Percentiles rank a stretch among this genome's conserved stretches.
phyloP scores from a whole-genome alignment of 2,329 filamentous ascomycete species.

The Capronia coronata region DNA sequence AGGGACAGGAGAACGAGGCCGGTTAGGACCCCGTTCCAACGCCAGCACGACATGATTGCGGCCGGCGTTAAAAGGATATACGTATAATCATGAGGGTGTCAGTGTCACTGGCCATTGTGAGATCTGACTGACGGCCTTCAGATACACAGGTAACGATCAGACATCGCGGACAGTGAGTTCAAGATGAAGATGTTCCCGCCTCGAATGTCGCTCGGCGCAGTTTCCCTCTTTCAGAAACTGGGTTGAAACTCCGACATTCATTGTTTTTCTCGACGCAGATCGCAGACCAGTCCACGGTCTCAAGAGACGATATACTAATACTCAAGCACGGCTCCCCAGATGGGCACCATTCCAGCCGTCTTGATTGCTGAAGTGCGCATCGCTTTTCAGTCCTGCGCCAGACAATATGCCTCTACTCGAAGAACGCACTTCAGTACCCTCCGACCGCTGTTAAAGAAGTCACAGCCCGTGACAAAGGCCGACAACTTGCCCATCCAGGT shows the following conservation, averaged over 20 bases:
- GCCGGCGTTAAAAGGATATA: neutral
- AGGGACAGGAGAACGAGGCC: slow-evolving; percentile 3
- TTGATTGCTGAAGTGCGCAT: slow-evolving; percentile 22
- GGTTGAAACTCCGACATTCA: too few species aligned
- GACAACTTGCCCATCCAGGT: slow-evolving; percentile 19
- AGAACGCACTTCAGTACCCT: slow-evolving; percentile 19
- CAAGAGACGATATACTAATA: too few species aligned
- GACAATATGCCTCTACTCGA: slow-evolving; percentile 16
- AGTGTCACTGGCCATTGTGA: neutral
- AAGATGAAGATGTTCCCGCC: too few species aligned
- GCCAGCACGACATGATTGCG: slow-evolving; percentile 12
- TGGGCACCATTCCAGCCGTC: slow-evolving; percentile 16
- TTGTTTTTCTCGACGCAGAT: too few species aligned
- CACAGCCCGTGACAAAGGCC: neutral
- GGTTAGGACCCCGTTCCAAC: slow-evolving; percentile 5
- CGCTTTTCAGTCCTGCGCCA: slow-evolving; percentile 22
- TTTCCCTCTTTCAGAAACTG: too few species aligned
- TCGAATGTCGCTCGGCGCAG: slow-evolving; percentile 19
- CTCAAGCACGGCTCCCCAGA: slow-evolving; percentile 1
- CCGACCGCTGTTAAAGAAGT: slow-evolving; percentile 12
- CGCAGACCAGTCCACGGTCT: neutral
- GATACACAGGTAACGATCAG: too few species aligned
- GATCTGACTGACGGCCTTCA: too few species aligned
- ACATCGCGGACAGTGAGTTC: too few species aligned
- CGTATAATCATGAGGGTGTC: neutral